These are phyloP conservation scores for Fusarium foetens DNA, from an alignment of 2,329 filamentous ascomycete species.

Conservation along the genomic window DNA sequence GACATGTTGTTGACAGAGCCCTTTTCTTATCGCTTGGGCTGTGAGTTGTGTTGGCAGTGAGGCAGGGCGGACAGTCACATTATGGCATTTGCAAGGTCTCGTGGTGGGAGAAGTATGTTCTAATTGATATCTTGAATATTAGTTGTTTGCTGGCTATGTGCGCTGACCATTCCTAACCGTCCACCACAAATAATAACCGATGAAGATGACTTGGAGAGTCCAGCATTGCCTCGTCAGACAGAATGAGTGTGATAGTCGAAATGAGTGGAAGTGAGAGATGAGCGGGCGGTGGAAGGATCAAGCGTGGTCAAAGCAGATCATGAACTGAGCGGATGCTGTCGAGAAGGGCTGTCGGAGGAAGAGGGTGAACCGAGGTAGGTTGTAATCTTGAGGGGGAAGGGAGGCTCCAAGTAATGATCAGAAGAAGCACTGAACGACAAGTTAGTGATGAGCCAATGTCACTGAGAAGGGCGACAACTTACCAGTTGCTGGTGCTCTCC, in stretches of 20 bases:
- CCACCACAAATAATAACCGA: background rate
- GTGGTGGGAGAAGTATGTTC: background rate
- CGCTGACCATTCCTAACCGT: rapidly evolving
- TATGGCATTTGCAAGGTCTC: rapidly evolving
- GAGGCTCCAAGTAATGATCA: background rate
- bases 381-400: background rate
- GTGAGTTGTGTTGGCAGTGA: background rate
- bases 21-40: background rate
- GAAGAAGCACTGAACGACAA: background rate
- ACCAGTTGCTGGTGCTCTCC: background rate
- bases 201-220: background rate
- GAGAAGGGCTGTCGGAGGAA: background rate
- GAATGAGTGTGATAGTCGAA: background rate
- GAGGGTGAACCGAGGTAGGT: background rate
- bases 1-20: rapidly evolving
- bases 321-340: background rate
- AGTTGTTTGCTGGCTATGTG: background rate
- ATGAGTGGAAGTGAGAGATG: background rate
- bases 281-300: too few relatives aligned
- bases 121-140: background rate
- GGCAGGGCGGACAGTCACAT: background rate
- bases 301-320: background rate
- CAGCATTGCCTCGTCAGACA: rapidly evolving
- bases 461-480: background rate
- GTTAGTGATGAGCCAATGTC: background rate